Base-by-base conservation (phyloP, 1,284 basidiomycete species). In the Pholiota adiposa region DNA sequence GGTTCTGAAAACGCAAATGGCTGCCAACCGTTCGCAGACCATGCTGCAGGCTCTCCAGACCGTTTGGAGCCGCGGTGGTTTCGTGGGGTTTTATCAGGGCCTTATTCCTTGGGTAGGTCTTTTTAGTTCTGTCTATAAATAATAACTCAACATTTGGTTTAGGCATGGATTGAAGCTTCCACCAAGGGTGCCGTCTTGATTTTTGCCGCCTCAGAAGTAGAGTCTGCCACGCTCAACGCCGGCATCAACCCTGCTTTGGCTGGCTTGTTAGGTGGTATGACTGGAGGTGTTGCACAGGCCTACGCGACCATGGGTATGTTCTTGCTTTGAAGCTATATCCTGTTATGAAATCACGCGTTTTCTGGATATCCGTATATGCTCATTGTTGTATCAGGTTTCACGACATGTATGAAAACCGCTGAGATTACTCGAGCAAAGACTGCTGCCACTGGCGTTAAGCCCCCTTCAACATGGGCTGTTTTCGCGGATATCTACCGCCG, bases 131-230 rank as follows among this genome's bases (percentile, higher is more conserved):
- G 52, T 16, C 61, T 33, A 16, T 60, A 21, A 48, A 43, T 54
- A 38, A 59, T 46, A 43, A 62, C 38, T 31, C 69, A 56, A 66
- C 54, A 41, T 38, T n/a, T 40, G 23, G 31, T 50, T 5, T 65
- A 96, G 94, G 97, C 97, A 27, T 99, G 97, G 97, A 98, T 99
- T 71, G 97, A 99, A 76, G 97, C 97, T 1, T 98, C 96, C 1
- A 99, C 97, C 2, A 99, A 99, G 75, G 97, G 97, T 54, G 97
- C 85, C 56, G 97, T 99, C 38, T 84, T 99, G 38, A 83, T 99
- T 63, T 99, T 99, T 79, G 91, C 96, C 29, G 95, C 97, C 21
- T 92, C 95, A 2, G 97, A 98, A 76, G 92, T 99, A 54, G 96
- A 99, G 75, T 86, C 88, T 34, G 84, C 84, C 52, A 80, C 82